Conservation (phyloP, 768 basidiomycete species). For the Amanita phalloides region DNA sequence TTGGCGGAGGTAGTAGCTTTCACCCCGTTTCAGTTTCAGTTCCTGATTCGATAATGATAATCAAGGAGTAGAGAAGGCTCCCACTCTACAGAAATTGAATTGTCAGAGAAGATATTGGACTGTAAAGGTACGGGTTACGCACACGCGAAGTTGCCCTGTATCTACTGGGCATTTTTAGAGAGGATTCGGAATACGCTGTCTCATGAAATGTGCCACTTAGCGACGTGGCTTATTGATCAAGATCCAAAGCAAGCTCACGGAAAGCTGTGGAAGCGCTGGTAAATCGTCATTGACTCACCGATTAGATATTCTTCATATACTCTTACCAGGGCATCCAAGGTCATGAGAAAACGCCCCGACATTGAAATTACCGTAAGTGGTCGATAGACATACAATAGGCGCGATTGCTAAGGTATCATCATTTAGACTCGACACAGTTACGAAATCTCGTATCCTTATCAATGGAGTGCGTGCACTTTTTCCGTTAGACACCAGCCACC, state of each 20-base stretch:
- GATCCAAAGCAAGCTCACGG: slow-evolving; percentile 69
- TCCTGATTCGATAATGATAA: slow-evolving; percentile 7
- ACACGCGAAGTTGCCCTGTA: background rate
- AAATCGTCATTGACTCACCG: slow-evolving; percentile 8
- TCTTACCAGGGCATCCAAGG: slow-evolving; percentile 47
- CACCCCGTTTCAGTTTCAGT: background rate
- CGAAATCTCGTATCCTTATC: slow-evolving; percentile 60
- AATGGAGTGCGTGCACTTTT: slow-evolving; percentile 49
- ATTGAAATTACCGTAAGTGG: slow-evolving; percentile 56
- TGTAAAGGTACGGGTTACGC: slow-evolving; percentile 42
- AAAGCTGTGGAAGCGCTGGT: slow-evolving; percentile 64
- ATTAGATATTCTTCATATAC: background rate
- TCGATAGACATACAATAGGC: background rate
- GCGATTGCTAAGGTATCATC: background rate
- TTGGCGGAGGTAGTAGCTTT: slow-evolving; percentile 39
- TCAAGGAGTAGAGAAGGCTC: slow-evolving; percentile 45
- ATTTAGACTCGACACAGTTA: slow-evolving; percentile 61
- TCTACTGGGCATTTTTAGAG: slow-evolving; percentile 28
- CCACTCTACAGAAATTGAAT: slow-evolving; percentile 56
- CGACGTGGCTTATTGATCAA: slow-evolving; percentile 72
- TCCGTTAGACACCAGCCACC: background rate
- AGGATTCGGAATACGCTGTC: slow-evolving; percentile 74
- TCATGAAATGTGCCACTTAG: slow-evolving; percentile 91
- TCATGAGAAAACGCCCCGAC: slow-evolving; percentile 59
- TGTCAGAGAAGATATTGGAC: slow-evolving; percentile 78